phyloP scores from a whole-genome alignment of 257 asterid species.

The Scutellaria galericulata region DNA sequence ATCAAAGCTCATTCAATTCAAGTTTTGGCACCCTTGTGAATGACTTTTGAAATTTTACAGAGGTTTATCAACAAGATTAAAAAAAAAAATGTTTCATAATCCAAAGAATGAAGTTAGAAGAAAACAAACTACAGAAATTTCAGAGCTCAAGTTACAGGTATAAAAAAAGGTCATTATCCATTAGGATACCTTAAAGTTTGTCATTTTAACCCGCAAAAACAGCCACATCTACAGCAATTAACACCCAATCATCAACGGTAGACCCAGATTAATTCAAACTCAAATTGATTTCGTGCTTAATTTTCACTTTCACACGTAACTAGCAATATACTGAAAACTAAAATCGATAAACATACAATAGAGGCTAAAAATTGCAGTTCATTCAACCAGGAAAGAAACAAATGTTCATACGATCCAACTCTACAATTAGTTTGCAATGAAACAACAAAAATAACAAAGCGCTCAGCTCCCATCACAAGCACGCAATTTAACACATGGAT shows the following conservation, averaged over 20 bases:
- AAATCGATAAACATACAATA: constrained; percentile 17
- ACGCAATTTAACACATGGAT: constrained; percentile 38
- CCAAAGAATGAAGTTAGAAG: not conserved
- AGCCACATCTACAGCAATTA: constrained; percentile 2
- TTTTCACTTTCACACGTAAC: constrained; percentile 12
- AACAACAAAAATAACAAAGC: constrained; percentile 25
- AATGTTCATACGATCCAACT: constrained; percentile 15
- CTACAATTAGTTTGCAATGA: not conserved
- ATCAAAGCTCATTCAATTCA: constrained; percentile 16
- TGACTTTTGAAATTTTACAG: not conserved
- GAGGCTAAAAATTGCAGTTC: constrained; percentile 11
- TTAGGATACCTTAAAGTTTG: not conserved
- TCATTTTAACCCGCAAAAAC: constrained; percentile 1
- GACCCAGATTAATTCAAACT: constrained; percentile 22
- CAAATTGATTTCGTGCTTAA: not conserved
- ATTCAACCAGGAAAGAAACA: not conserved
- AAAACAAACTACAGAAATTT: not conserved
- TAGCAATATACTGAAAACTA: not conserved
- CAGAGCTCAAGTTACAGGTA: not conserved
- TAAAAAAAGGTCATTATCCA: constrained; percentile 12
- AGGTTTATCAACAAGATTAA: not conserved
- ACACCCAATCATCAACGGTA: constrained; percentile 10
- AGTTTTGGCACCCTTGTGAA: constrained; percentile 15
- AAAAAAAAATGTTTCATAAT: not conserved
- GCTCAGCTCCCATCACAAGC: constrained; percentile 34